Conservation (phyloP, 768 basidiomycete genomes). For the Kwoniella bestiolae region DNA sequence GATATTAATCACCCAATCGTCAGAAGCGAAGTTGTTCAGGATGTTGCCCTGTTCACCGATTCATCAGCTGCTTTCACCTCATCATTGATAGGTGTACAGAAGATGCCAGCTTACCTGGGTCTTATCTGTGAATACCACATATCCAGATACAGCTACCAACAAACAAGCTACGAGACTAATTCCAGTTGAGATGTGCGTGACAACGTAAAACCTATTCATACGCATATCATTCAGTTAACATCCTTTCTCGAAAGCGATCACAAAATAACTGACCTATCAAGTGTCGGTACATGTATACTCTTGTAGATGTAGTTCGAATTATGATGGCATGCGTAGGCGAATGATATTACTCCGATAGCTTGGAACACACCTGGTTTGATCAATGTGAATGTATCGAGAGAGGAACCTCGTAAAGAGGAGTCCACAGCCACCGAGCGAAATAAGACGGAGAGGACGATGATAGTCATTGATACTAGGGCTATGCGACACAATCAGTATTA, state of each 20-base stretch:
- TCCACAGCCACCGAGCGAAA: slow-evolving; percentile 78
- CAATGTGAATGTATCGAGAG: slow-evolving; percentile 72
- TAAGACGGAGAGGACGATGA: slow-evolving; percentile 85
- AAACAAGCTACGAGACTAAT: slow-evolving; percentile 83
- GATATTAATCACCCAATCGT: slow-evolving; percentile 88
- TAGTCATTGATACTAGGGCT: slow-evolving; percentile 71
- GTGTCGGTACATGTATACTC: slow-evolving; percentile 84
- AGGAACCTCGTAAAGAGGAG: slow-evolving; percentile 75
- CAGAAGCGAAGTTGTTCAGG: slow-evolving; percentile 87
- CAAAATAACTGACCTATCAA: slow-evolving; percentile 71
- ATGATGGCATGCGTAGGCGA: slow-evolving; percentile 81
- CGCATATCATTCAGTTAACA: not conserved
- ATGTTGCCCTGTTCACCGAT: slow-evolving; percentile 76
- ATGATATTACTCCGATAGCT: slow-evolving; percentile 88
- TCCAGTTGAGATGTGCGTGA: slow-evolving; percentile 88
- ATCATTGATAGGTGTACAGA: no score
- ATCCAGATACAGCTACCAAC: slow-evolving; percentile 82
- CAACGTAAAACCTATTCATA: slow-evolving; percentile 68
- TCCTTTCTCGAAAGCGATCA: no score
- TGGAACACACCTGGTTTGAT: slow-evolving; percentile 82
- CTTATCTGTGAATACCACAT: slow-evolving; percentile 84
- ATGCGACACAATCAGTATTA: no score
- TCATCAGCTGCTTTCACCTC: slow-evolving; percentile 39
- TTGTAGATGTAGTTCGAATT: slow-evolving; percentile 97
- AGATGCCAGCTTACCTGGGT: slow-evolving; percentile 50